These are phyloP conservation scores for Phytophthora capsici DNA, from an alignment of 352 stramenopile species.

Conservation along the genomic window DNA sequence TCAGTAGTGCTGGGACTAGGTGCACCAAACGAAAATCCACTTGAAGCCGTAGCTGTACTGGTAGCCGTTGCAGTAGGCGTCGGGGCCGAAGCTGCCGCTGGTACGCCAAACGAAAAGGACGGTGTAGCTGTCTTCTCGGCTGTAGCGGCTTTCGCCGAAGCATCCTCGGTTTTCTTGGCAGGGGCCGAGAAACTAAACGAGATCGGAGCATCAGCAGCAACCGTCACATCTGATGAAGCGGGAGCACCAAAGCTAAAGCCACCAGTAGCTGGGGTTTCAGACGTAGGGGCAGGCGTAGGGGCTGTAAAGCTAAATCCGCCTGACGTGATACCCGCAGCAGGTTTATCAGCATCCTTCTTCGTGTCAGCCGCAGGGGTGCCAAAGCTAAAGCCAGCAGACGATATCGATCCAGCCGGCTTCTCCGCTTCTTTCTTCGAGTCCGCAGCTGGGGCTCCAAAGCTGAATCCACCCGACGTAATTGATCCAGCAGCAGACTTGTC, in stretches of 20 bases:
- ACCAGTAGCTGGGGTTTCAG: conserved; percentile 7
- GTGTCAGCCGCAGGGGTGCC: conserved; percentile 9
- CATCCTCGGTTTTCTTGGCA: conserved; percentile 21
- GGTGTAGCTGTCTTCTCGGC: conserved; percentile 17
- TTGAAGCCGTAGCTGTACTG: not conserved
- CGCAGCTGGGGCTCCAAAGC: conserved; percentile 47
- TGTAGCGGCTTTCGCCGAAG: conserved; percentile 14
- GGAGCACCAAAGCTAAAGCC: conserved; percentile 25
- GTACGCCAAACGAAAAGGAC: conserved; percentile 43
- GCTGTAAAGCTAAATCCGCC: conserved; percentile 33
- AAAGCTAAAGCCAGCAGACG: conserved; percentile 32
- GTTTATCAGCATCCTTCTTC: conserved; percentile 25
- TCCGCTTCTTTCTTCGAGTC: conserved; percentile 26
- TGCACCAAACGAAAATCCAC: conserved; percentile 36
- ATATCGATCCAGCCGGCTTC: conserved; percentile 33
- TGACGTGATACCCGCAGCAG: conserved; percentile 9
- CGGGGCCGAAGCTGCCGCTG: conserved; percentile 5
- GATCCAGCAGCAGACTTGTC: conserved; percentile 27
- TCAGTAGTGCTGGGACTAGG: conserved; percentile 10
- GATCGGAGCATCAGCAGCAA: conserved; percentile 20
- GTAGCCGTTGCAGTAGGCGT: not conserved
- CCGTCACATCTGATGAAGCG: not conserved
- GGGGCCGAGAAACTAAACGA: conserved; percentile 42
- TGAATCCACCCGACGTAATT: conserved; percentile 46
- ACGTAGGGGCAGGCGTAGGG: conserved; percentile 4